Base-by-base conservation (phyloP, 306 rosid species). In the Begonia peltatifolia region DNA sequence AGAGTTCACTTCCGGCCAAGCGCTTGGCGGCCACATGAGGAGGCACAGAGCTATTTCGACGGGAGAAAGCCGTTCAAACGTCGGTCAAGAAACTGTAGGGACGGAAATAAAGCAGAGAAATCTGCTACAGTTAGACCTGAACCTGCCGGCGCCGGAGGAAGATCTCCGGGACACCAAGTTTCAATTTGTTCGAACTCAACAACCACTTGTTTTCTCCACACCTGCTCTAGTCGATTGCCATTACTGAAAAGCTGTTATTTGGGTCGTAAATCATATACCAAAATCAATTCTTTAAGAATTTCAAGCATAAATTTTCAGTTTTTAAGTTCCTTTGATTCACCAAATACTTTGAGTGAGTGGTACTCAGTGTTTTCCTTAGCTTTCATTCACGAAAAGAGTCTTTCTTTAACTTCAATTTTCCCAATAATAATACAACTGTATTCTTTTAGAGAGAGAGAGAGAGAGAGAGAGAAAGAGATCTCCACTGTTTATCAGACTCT, bases 21-120 rank as follows among this genome's bases (percentile, higher is more conserved):
- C 96, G 7, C 71, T 90, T 30, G 94, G 99, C 6, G 99, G 96
- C 6, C 99, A 90, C 54, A 90, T 90, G 99, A 80, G 96, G 58
- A 70, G 94, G 63, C 99, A 90, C 11, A 75, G 95, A 47, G 42
- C 76, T 0, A 55, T 2, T 52, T 57, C 4, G 38, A 80, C n/a
- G 0, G 48, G 12, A 44, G 48, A 11, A n/a, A 11, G 48, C 14
- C 48, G 48, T 44, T 7, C 38, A 5, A 30, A 30, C 38, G 38
- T 7, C 38, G 6, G 38, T 30, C 38, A 30, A 30, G 6, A 2
- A 30, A 30, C 38, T 4, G 38, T 30, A 30, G 50, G 50, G 12
- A 55, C 46, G 50, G 60, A 20, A 14, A 55, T 58, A 42, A 78
- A 72, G 73, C 63, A 14, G 14, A 63, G 70, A 35, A 82, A 66